Evolutionary conservation across 768 basidiomycete species (phyloP).

Genomic region (Roridomyces roridus): DNA sequence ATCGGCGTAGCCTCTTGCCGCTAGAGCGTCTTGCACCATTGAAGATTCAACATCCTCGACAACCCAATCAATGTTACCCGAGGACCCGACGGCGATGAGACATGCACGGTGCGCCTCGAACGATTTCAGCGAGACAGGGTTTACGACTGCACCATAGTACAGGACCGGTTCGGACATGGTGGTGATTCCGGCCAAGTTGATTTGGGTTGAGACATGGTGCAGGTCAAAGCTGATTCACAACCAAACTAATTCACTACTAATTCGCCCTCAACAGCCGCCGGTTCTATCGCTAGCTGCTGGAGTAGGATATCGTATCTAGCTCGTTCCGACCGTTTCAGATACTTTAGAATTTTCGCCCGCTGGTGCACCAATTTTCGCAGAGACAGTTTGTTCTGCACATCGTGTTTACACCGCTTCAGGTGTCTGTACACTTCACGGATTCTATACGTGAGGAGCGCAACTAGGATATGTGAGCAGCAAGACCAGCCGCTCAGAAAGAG

Average conservation of each 20-base stretch:
- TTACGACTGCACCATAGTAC: conserved; percentile 58
- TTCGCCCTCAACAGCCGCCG: conserved; percentile 87
- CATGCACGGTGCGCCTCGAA: conserved; percentile 48
- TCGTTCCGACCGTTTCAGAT: conserved; percentile 69
- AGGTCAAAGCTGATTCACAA: too few relatives aligned
- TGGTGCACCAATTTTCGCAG: conserved; percentile 82
- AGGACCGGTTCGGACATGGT: conserved; percentile 40
- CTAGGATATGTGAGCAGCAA: conserved; percentile 44
- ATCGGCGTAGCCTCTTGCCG: conserved; percentile 54
- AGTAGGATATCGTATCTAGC: conserved; percentile 79
- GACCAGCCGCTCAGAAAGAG: conserved; percentile 3
- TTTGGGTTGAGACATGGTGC: too few relatives aligned
- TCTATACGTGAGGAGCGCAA: conserved; percentile 83
- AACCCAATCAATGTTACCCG: conserved; percentile 76
- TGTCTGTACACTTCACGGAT: conserved; percentile 87
- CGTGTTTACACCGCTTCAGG: conserved; percentile 68
- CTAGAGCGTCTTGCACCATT: conserved; percentile 55
- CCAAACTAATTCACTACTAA: conserved; percentile 57
- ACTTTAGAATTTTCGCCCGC: conserved; percentile 82
- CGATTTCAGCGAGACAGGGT: conserved; percentile 43
- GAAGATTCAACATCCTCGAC: conserved; percentile 59
- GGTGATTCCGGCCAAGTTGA: too few relatives aligned
- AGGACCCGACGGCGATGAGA: conserved; percentile 52
- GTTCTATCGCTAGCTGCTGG: conserved; percentile 76
- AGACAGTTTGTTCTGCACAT: conserved; percentile 78